Evolutionary conservation across 768 basidiomycete species (phyloP), one percentile per base, ranked within the genome.

Genomic region (Cystofilobasidium ferigula): DNA sequence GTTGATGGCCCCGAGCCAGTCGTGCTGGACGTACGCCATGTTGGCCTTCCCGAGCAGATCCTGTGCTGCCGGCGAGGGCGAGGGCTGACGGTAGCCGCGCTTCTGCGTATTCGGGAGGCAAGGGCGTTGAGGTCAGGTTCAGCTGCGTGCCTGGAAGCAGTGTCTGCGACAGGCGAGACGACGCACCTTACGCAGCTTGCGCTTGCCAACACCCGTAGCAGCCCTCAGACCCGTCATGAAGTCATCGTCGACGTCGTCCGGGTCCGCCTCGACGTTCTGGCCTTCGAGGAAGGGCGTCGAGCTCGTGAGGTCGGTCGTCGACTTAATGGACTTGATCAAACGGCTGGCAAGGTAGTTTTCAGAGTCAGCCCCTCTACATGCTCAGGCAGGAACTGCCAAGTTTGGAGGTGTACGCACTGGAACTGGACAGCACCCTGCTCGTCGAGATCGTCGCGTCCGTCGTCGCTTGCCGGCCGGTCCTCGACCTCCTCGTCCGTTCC

Each of bases 21-120:
- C 77, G 67, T 79, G 82, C 71, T 86, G 83, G 58, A 93, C 83
- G 74, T 89, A 95, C 2, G 87, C 86, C 71, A 87, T 84, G 73
- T 92, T 93, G 26, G 88, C 93, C 62, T 86, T 84, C 32, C 90
- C 89, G 59, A 97, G 84, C 22, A 94, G 68, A 7, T 65, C 70
- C 42, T 74, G 70, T 12, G 78, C 75, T 69, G 80, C 77, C 35
- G 72, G 73, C 0, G 77, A 74, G 3, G 74, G 76, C 10, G 48
- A 59, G 12, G 63, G 66, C 43, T 69, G 67, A 20, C 70, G 64
- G 40, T 48, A 61, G 22, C 69, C 60, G 72, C 72, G 22, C 71
- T 53, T 16, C 72, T 74, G 16, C 48, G 63, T 8, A 67, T 2
- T 65, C 59, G 14, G 70, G 65, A 13, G 69, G 65, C 10, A 67